Evolutionary conservation across 768 basidiomycete species (phyloP).

Genomic region (Lentinula raphanica): DNA sequence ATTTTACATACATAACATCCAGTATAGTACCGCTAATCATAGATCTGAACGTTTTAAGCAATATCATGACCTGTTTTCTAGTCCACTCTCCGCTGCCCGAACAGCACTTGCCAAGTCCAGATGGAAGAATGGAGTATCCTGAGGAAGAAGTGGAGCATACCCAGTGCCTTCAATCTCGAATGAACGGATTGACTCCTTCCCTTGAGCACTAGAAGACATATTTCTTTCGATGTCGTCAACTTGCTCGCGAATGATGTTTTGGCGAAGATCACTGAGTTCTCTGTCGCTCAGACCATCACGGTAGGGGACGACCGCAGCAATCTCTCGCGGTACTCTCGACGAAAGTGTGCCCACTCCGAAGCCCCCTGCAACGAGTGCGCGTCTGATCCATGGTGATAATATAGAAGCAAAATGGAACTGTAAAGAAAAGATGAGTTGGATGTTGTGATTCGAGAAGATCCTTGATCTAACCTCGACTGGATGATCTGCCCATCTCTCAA

Average conservation of each 20-base stretch:
- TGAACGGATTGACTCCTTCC: conserved; percentile 20
- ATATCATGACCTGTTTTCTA: neutral
- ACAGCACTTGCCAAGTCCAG: conserved; percentile 76
- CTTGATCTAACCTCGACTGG: conserved; percentile 56
- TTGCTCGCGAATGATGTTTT: conserved; percentile 9
- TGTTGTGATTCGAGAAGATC: neutral
- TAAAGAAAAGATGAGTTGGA: neutral
- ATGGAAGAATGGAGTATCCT: conserved; percentile 85
- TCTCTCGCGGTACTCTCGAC: conserved; percentile 45
- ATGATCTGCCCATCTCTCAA: conserved; percentile 84
- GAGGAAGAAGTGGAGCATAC: conserved; percentile 38
- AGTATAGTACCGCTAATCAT: neutral
- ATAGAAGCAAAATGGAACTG: conserved; percentile 94
- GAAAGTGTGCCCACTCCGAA: conserved; percentile 70
- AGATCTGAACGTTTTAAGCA: no score
- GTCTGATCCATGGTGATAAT: conserved; percentile 90
- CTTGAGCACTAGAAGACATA: conserved; percentile 17
- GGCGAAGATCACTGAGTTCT: conserved; percentile 19
- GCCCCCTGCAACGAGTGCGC: conserved; percentile 83
- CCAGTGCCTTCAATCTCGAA: conserved; percentile 12
- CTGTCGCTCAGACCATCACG: conserved; percentile 32
- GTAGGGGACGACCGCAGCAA: conserved; percentile 75
- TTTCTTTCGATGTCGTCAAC: conserved; percentile 28
- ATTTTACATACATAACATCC: neutral
- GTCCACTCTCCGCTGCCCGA: conserved; percentile 53